Conservation (phyloP, 2,329 filamentous ascomycete genomes). For the Chrysoporthe puriensis region DNA sequence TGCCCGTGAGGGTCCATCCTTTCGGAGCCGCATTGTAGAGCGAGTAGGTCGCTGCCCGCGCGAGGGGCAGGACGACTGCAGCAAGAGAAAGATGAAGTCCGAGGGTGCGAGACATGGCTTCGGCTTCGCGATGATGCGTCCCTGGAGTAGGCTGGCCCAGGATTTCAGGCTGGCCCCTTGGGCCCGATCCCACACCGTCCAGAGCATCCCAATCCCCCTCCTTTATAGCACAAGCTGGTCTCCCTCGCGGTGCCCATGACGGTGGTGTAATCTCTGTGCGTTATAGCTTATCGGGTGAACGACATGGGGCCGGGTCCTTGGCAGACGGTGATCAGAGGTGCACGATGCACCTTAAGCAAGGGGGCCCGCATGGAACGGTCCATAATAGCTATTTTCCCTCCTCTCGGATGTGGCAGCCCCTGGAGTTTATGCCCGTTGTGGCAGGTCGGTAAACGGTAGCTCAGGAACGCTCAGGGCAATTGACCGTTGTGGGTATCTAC, state of each 20-base stretch:
- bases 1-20: conserved; percentile 7
- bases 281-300: conserved; percentile 9
- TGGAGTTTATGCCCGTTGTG: conserved; percentile 1
- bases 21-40: conserved; percentile 11
- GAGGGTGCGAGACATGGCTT: conserved; percentile 9
- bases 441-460: not conserved
- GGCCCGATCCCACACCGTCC: not conserved
- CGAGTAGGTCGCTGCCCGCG: conserved; percentile 12
- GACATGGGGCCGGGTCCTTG: not conserved
- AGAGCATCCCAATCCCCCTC: not conserved
- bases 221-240: not conserved
- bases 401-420: not conserved
- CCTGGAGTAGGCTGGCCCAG: not conserved
- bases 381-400: not conserved
- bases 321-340: not conserved
- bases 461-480: not conserved
- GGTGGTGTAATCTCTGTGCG: conserved; percentile 1
- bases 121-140: not conserved
- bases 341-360: not conserved
- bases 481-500: not conserved
- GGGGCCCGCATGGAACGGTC: not conserved
- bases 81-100: not conserved
- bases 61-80: conserved; percentile 6
- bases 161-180: not conserved
- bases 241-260: not conserved